Evolutionary conservation across 2,329 filamentous ascomycete species (phyloP).

Genomic region (Cadophora gregata): DNA sequence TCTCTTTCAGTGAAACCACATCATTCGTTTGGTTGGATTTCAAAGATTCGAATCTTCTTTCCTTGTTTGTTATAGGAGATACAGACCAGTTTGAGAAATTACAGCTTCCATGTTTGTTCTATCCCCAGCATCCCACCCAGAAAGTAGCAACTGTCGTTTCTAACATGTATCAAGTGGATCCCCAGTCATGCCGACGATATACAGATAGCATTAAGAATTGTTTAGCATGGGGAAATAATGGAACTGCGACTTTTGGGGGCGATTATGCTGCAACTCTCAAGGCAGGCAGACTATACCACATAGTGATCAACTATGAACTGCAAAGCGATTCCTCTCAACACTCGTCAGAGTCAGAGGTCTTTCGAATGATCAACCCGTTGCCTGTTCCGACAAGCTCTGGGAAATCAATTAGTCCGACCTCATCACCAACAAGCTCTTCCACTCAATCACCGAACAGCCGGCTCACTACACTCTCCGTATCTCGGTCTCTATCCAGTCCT

Average conservation of each 20-base stretch:
- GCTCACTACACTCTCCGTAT: too few relatives aligned
- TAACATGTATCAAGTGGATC: background rate
- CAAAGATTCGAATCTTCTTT: background rate
- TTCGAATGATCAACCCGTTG: background rate
- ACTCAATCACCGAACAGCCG: background rate
- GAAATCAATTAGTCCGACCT: background rate
- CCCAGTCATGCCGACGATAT: background rate
- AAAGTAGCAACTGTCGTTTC: background rate
- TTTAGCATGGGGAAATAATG: background rate
- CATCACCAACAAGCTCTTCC: background rate
- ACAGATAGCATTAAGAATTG: background rate
- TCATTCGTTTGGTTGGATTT: background rate
- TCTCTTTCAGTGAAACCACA: background rate
- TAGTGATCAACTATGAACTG: background rate
- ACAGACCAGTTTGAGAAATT: background rate
- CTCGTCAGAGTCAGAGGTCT: background rate
- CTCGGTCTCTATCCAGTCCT: background rate
- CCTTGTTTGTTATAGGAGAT: background rate
- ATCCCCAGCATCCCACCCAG: background rate
- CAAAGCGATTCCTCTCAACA: background rate
- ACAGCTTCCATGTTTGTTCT: background rate
- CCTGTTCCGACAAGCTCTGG: background rate
- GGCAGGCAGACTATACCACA: background rate
- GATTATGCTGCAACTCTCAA: background rate
- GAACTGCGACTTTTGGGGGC: constrained; percentile 4